A percentile compares a stretch with the other conserved stretches of the same genome.
phyloP scores from a whole-genome alignment of 306 rosid species.

The Corylus americana region DNA sequence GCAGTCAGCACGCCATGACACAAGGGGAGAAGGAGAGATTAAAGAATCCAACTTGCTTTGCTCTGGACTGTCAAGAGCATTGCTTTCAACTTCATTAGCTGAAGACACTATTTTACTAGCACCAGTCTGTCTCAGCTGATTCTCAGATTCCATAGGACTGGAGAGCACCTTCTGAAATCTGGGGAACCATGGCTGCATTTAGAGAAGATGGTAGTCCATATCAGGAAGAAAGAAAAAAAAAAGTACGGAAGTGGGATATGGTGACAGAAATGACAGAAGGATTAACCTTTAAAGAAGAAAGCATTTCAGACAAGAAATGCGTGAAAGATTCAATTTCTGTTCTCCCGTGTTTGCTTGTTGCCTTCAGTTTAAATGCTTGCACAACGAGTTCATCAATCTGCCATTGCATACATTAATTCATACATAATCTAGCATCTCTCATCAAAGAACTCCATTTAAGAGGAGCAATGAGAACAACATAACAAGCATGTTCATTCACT shows the following conservation, averaged over 20 bases:
- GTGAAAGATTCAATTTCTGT: slow-evolving; percentile 63
- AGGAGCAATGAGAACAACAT: neutral
- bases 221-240: slow-evolving; percentile 8
- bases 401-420: slow-evolving; percentile 28
- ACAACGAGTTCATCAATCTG: slow-evolving; percentile 86
- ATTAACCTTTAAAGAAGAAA: slow-evolving; percentile 76
- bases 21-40: slow-evolving; percentile 92
- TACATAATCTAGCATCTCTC: neutral
- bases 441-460: neutral
- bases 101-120: slow-evolving; percentile 22
- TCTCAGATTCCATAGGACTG: slow-evolving; percentile 30
- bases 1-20: slow-evolving; percentile 88
- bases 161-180: slow-evolving; percentile 59
- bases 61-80: slow-evolving; percentile 44
- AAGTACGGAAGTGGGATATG: neutral
- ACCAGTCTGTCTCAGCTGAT: slow-evolving; percentile 16
- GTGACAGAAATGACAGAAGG: neutral
- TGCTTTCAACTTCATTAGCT: slow-evolving; percentile 28
- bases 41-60: slow-evolving; percentile 37
- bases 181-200: slow-evolving; percentile 79
- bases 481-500: neutral
- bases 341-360: slow-evolving; percentile 41
- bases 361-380: slow-evolving; percentile 54
- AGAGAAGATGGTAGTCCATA: slow-evolving; percentile 21
- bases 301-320: slow-evolving; percentile 54